A percentile compares a stretch with the other conserved stretches of the same genome.
Conservation (phyloP, 306 rosid genomes). For the Cotoneaster glaucophyllus region DNA sequence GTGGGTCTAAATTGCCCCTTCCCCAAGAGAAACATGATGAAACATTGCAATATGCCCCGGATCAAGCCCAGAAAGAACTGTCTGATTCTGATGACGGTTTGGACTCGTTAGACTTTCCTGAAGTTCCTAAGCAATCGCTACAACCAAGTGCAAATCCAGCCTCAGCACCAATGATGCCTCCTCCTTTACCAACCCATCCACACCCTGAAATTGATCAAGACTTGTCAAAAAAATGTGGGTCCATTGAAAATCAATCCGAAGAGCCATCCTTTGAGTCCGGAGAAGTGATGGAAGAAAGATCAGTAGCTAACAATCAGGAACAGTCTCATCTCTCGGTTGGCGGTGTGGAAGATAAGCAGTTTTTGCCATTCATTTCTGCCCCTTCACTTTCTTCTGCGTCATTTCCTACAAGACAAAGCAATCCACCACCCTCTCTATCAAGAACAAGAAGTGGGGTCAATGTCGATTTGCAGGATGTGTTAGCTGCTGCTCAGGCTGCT, state of each 20-base stretch:
- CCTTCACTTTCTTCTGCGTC: constrained; percentile 49
- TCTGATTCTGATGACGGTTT: constrained; percentile 66
- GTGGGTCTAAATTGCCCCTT: constrained; percentile 58
- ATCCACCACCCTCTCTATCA: constrained; percentile 30
- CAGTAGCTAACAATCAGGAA: constrained; percentile 32
- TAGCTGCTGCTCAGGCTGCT: constrained; percentile 93
- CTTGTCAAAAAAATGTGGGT: constrained; percentile 29
- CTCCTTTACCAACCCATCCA: constrained; percentile 23
- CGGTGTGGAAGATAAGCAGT: constrained; percentile 51
- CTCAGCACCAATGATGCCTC: constrained; percentile 44
- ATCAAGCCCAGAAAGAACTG: constrained; percentile 36
- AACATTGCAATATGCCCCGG: constrained; percentile 21
- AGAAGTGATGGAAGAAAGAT: constrained; percentile 26
- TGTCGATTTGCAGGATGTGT: constrained; percentile 72
- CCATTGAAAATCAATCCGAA: constrained; percentile 18
- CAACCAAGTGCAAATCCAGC: constrained; percentile 36
- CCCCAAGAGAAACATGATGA: constrained; percentile 68
- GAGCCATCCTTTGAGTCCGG: constrained; percentile 21
- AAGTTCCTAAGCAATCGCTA: constrained; percentile 56
- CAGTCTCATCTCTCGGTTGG: constrained; percentile 38
- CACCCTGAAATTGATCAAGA: constrained; percentile 31
- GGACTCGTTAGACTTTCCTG: constrained; percentile 68
- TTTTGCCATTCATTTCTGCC: constrained; percentile 73
- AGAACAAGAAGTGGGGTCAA: constrained; percentile 39
- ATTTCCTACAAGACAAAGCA: constrained; percentile 33